These are phyloP conservation scores for Shiraia bambusicola DNA, from an alignment of 2,329 filamentous ascomycete genomes.

Conservation along the genomic window DNA sequence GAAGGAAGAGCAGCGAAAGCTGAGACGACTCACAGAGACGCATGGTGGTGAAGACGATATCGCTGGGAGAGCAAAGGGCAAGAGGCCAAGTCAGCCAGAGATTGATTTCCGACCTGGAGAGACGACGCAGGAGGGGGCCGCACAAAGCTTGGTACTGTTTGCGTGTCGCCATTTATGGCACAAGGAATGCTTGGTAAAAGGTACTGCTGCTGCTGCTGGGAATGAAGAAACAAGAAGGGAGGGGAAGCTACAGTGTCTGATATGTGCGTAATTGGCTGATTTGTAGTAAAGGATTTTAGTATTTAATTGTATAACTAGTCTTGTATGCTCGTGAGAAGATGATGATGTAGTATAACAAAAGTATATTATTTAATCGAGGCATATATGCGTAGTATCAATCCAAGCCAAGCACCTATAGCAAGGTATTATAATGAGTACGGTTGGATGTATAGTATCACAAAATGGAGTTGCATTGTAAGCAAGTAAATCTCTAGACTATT, in stretches of 20 bases:
- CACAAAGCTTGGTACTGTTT: constrained; percentile 37
- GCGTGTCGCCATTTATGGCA: constrained; percentile 47
- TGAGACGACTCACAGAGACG: constrained; percentile 50
- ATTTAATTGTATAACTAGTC: too few species aligned
- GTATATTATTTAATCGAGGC: too few species aligned
- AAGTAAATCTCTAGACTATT: neutral
- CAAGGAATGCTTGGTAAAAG: constrained; percentile 36
- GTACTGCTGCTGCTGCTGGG: neutral
- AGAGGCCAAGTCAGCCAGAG: constrained; percentile 12
- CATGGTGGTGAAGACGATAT: constrained; percentile 46
- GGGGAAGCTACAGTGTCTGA: constrained; percentile 27
- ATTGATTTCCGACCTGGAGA: constrained; percentile 6
- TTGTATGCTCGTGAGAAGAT: too few species aligned
- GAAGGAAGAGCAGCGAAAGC: constrained; percentile 43
- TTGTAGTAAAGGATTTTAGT: too few species aligned
- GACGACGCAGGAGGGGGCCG: constrained; percentile 5
- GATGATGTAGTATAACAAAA: too few species aligned
- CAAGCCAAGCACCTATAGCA: too few species aligned
- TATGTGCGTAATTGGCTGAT: constrained; percentile 34
- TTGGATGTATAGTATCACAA: neutral
- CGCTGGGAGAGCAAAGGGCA: constrained; percentile 49
- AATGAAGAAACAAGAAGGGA: neutral
- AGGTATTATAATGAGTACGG: too few species aligned
- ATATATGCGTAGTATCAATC: too few species aligned
- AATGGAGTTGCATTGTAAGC: neutral